Base-by-base conservation (phyloP, 306 rosid genomes). In the Canavalia ensiformis region DNA sequence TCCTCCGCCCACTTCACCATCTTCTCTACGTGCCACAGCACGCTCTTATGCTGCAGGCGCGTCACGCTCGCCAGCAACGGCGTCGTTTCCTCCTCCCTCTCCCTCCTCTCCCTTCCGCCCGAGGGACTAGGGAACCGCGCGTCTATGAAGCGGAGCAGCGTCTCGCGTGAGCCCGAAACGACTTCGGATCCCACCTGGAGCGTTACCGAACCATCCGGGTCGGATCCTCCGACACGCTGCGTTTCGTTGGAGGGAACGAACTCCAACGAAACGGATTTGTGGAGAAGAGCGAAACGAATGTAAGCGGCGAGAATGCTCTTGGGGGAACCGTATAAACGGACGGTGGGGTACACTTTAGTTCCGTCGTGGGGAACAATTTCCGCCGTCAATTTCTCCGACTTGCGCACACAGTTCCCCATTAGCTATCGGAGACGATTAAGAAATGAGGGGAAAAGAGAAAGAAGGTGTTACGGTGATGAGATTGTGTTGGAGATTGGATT, bases 1-100 rank as follows among this genome's bases (percentile, higher is more conserved):
- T 94, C 98, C 80, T 82, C 93, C 66, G 81, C 85, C 98, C 98
- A 94, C 81, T 91, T 84, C 87, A 92, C 67, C 81, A 90, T 25
- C 85, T 97, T 87, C 88, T 87, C 91, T 83, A 89, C 77, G 57
- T 94, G 98, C 94, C 97, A 89, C 75, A 71, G 2, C 74, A 94
- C 54, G 77, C 92, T 90, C 87, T 65, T 84, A 12, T 94, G 98
- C 77, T 94, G 98, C 87, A 92, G 45, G 83, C 81, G 72, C 71
- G 89, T 78, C 57, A 83, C 13, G 33, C 72, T 85, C 85, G 85
- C 90, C 84, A 90, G 63, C 82, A 77, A 67, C 90, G 91, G 84
- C 88, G 76, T 56, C 86, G 79, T 72, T 37, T 82, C 88, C 2
- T 85, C 92, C 12, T 57, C 84, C 55, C 54, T 33, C 55, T 29